Conservation (phyloP, 768 basidiomycete species). For the Holtermannia corniformis region DNA sequence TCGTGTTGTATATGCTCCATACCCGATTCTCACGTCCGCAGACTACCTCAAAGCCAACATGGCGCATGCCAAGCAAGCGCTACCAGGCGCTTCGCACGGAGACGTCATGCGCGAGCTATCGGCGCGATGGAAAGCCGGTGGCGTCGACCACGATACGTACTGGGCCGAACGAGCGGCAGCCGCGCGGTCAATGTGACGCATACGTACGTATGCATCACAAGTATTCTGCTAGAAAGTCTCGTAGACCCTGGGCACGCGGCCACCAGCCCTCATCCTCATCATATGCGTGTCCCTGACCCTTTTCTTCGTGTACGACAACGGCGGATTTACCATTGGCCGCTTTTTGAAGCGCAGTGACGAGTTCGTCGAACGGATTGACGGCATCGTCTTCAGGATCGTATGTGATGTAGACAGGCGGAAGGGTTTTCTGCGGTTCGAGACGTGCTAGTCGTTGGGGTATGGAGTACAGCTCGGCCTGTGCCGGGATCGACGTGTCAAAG, state of each 20-base stretch:
- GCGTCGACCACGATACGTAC: constrained; percentile 11
- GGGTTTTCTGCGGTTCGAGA: not conserved
- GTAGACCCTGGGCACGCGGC: not conserved
- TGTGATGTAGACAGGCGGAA: constrained; percentile 20
- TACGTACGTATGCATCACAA: not conserved
- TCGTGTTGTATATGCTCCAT: not conserved
- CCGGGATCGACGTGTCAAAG: constrained; percentile 23
- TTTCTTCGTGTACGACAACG: constrained; percentile 13
- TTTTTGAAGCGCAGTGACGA: constrained; percentile 15
- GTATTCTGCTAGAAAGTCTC: not conserved
- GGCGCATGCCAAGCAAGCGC: constrained; percentile 23
- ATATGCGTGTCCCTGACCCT: constrained; percentile 27
- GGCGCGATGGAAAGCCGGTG: constrained; percentile 19
- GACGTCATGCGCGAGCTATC: constrained; percentile 37
- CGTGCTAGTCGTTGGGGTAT: constrained; percentile 21
- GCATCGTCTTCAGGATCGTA: constrained; percentile 22
- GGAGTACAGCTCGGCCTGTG: constrained; percentile 15
- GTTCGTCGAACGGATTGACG: constrained; percentile 30
- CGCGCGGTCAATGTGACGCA: not conserved
- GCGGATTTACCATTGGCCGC: constrained; percentile 4
- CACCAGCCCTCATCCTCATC: constrained; percentile 21
- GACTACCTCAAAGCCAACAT: constrained; percentile 32
- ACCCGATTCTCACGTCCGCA: not conserved
- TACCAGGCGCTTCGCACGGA: constrained; percentile 28
- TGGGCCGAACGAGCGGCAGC: constrained; percentile 7